Conservation (phyloP, 2,329 filamentous ascomycete species). For the Phoma sp. region DNA sequence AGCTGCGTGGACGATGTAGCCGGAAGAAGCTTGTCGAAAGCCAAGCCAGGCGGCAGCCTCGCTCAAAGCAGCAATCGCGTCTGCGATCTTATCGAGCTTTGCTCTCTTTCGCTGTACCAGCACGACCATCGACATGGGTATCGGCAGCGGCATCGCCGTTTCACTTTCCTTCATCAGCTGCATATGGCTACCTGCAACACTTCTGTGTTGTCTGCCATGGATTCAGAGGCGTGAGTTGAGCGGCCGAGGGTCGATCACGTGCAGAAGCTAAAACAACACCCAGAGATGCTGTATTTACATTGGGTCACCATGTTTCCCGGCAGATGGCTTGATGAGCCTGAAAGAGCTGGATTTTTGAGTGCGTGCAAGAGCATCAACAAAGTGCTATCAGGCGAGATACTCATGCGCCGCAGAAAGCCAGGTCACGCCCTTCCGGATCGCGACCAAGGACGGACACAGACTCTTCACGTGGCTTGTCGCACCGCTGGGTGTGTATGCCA, state of each 20-base stretch:
- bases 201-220: conserved; percentile 47
- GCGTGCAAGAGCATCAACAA: conserved; percentile 9
- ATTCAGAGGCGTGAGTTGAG: conserved; percentile 42
- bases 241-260: background rate
- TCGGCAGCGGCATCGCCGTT: conserved; percentile 11
- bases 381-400: background rate
- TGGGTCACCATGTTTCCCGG: conserved; percentile 45
- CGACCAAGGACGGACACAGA: conserved; percentile 74
- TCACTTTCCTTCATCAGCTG: conserved; percentile 38
- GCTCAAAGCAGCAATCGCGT: conserved; percentile 10
- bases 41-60: conserved; percentile 2
- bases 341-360: conserved; percentile 48
- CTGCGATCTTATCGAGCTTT: background rate
- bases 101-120: conserved; percentile 7
- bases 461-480: conserved; percentile 93
- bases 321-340: conserved; percentile 44
- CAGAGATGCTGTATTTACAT: conserved; percentile 47
- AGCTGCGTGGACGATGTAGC: background rate
- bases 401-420: conserved; percentile 70
- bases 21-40: background rate
- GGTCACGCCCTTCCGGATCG: conserved; percentile 80
- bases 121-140: conserved; percentile 13
- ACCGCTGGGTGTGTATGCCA: conserved; percentile 75
- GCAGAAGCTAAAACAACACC: background rate
- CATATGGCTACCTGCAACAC: conserved; percentile 44